Conservation (phyloP, 345 rosid species). For the Salix suchowensis region DNA sequence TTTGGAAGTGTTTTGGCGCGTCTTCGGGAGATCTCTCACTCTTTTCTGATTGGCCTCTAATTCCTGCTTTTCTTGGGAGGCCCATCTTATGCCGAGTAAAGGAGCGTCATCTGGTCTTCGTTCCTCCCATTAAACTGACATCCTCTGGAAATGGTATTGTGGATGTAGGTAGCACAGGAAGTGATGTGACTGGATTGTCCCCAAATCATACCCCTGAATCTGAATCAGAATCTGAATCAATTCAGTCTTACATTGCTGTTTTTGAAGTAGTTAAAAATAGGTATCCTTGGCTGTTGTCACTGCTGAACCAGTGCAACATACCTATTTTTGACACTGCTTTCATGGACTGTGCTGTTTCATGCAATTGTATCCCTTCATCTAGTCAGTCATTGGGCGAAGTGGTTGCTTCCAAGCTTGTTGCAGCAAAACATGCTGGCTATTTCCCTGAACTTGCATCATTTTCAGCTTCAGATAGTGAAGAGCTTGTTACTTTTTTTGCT, state of each 20-base stretch:
- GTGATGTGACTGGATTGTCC: conserved; percentile 32
- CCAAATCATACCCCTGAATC: conserved; percentile 34
- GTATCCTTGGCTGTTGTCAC: conserved; percentile 74
- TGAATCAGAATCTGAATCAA: conserved; percentile 37
- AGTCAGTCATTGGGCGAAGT: conserved; percentile 75
- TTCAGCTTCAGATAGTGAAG: conserved; percentile 55
- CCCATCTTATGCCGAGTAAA: conserved; percentile 79
- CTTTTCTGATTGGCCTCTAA: conserved; percentile 85
- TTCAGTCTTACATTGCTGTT: conserved; percentile 46
- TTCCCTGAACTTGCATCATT: conserved; percentile 58
- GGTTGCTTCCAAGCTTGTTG: conserved; percentile 80
- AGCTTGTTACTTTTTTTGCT: conserved; percentile 74
- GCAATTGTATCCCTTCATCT: conserved; percentile 59
- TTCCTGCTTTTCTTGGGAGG: conserved; percentile 94
- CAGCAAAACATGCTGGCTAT: conserved; percentile 67
- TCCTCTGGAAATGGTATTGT: conserved; percentile 22
- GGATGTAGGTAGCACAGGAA: conserved; percentile 27
- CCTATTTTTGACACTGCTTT: conserved; percentile 71
- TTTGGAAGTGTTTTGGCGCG: conserved; percentile 73
- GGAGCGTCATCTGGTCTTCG: conserved; percentile 61
- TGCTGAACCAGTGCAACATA: conserved; percentile 79
- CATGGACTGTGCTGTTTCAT: conserved; percentile 64
- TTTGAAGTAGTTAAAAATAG: conserved; percentile 43
- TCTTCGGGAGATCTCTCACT: conserved; percentile 60
- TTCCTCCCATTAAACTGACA: conserved; percentile 46